Conservation (phyloP, 176 grass and related monocot genomes). For the Triticum turgidum region DNA sequence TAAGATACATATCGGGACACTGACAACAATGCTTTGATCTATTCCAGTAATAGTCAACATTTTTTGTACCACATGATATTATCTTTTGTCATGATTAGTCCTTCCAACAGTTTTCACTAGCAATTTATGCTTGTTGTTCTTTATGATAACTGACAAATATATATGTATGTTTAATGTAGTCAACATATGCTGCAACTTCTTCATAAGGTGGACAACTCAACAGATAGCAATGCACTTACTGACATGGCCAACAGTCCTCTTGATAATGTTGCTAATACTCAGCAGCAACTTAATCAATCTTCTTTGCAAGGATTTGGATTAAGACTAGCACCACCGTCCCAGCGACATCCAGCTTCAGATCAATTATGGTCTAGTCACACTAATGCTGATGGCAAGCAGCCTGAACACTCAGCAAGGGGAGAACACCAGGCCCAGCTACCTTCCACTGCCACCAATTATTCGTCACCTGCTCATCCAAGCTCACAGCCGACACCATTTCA, state of each 20-base stretch:
- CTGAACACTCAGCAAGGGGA: slow-evolving; percentile 37
- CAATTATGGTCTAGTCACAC: slow-evolving; percentile 51
- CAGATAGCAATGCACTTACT: slow-evolving; percentile 44
- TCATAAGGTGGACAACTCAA: slow-evolving; percentile 83
- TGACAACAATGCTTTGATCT: background rate
- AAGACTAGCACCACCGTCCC: slow-evolving; percentile 72
- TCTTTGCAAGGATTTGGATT: slow-evolving; percentile 74
- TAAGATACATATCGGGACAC: background rate
- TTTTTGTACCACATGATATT: background rate
- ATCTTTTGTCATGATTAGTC: slow-evolving; percentile 7
- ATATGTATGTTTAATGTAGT: slow-evolving; percentile 59
- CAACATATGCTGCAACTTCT: slow-evolving; percentile 97
- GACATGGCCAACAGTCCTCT: slow-evolving; percentile 42
- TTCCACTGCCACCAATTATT: slow-evolving; percentile 47
- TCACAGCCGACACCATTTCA: slow-evolving; percentile 49
- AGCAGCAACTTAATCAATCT: slow-evolving; percentile 60
- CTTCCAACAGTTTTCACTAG: slow-evolving; percentile 32
- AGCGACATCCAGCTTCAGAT: slow-evolving; percentile 49
- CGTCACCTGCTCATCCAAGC: slow-evolving; percentile 30
- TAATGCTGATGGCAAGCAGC: slow-evolving; percentile 58
- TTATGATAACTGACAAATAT: slow-evolving; percentile 43
- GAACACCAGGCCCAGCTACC: slow-evolving; percentile 39
- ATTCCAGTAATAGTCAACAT: slow-evolving; percentile 8
- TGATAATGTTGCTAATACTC: slow-evolving; percentile 41
- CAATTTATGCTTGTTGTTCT: slow-evolving; percentile 52